Conservation (phyloP, 2,329 filamentous ascomycete genomes). For the Malbranchea zuffiana region DNA sequence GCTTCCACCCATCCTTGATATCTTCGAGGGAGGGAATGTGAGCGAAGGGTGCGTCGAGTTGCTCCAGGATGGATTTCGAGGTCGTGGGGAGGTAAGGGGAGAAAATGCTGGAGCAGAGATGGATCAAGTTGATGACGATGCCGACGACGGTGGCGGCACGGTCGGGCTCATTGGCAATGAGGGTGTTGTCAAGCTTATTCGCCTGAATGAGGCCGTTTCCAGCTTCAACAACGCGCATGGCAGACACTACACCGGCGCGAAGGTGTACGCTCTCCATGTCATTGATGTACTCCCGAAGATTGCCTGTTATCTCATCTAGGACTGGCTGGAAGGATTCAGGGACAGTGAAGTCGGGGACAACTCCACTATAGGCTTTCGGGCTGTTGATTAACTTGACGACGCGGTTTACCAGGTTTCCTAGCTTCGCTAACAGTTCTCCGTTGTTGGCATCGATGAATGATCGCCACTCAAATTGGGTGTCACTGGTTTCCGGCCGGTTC, state of each 20-base stretch:
- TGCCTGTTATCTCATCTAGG: constrained; percentile 40
- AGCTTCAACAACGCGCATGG: constrained; percentile 47
- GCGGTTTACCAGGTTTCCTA: constrained; percentile 57
- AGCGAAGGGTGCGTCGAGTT: constrained; percentile 53
- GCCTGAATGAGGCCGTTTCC: constrained; percentile 52
- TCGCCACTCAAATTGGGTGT: constrained; percentile 74
- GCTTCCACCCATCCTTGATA: constrained; percentile 51
- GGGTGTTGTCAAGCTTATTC: constrained; percentile 50
- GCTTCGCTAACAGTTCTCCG: constrained; percentile 59
- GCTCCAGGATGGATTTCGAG: constrained; percentile 60
- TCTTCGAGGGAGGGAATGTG: constrained; percentile 47
- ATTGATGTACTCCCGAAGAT: constrained; percentile 45
- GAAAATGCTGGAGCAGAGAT: constrained; percentile 67
- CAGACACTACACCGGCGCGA: constrained; percentile 43
- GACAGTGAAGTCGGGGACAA: constrained; percentile 47
- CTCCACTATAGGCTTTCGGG: constrained; percentile 56
- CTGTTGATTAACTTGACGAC: constrained; percentile 40
- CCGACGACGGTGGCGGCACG: constrained; percentile 56
- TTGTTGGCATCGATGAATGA: constrained; percentile 69
- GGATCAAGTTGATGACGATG: constrained; percentile 70
- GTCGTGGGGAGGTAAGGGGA: constrained; percentile 81
- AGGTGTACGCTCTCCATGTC: constrained; percentile 52
- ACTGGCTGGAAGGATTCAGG: constrained; percentile 32
- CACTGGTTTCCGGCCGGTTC: constrained; percentile 64
- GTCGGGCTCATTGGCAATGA: constrained; percentile 49